A percentile compares a stretch with the other conserved stretches of the same genome.
Evolutionary conservation across 768 basidiomycete species (phyloP).

Genomic region (Boletus reticulatus): DNA sequence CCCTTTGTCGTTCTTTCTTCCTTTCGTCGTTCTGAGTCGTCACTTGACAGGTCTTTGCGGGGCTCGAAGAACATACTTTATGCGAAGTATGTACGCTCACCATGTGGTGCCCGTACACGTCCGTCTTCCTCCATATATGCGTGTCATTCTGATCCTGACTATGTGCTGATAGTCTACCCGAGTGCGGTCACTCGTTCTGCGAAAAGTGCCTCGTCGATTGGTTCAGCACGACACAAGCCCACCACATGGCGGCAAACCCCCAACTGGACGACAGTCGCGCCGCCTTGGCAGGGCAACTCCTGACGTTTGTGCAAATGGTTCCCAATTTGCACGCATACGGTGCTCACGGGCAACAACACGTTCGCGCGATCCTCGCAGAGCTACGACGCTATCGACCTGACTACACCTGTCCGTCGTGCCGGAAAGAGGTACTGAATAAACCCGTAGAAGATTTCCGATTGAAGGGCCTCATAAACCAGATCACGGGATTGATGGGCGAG

Average conservation of each 20-base stretch:
- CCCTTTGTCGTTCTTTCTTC: not conserved
- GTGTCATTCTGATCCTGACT: not conserved
- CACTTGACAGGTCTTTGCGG: conserved; percentile 35
- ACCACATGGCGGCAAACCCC: conserved; percentile 49
- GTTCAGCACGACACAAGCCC: conserved; percentile 47
- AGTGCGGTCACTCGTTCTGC: conserved; percentile 74
- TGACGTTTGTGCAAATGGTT: conserved; percentile 17
- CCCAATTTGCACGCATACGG: conserved; percentile 21
- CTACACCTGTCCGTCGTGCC: conserved; percentile 70
- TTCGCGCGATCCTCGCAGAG: conserved; percentile 18
- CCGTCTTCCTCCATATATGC: conserved; percentile 24
- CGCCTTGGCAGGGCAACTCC: conserved; percentile 15
- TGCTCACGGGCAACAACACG: conserved; percentile 14
- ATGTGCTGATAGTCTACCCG: conserved; percentile 44
- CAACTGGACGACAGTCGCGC: conserved; percentile 37
- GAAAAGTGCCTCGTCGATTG: conserved; percentile 56
- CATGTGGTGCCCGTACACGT: conserved; percentile 72
- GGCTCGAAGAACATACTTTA: conserved; percentile 51
- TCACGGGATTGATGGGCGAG: conserved; percentile 51
- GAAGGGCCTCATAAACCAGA: conserved; percentile 51
- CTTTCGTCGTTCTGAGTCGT: not conserved
- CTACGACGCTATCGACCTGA: conserved; percentile 39
- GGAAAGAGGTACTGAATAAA: conserved; percentile 43
- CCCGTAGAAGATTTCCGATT: conserved; percentile 63
- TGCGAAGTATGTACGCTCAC: conserved; percentile 65